Percentiles rank a stretch among this genome's conserved stretches.
Conservation (phyloP, 352 stramenopile species). For the Globisporangium acanthophoron region DNA sequence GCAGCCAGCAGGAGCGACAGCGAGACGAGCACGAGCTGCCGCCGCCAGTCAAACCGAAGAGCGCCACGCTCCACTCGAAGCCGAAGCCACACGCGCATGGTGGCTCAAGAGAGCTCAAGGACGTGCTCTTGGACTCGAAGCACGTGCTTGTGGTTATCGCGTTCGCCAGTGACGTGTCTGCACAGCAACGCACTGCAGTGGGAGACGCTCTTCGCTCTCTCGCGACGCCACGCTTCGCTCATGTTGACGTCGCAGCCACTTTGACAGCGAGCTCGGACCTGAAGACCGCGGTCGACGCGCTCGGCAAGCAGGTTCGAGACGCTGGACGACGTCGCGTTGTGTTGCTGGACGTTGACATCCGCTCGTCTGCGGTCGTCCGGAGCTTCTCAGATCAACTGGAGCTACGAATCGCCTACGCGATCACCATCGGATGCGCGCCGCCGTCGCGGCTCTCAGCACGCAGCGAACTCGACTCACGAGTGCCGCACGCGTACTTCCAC, state of each 20-base stretch:
- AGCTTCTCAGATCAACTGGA: constrained; percentile 15
- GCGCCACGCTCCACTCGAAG: not conserved
- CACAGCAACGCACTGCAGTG: not conserved
- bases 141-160: not conserved
- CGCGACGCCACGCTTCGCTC: constrained; percentile 18
- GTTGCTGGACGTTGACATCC: constrained; percentile 18
- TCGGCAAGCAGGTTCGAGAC: constrained; percentile 15
- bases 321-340: constrained; percentile 22
- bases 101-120: not conserved
- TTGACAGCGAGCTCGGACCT: constrained; percentile 4
- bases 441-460: not conserved
- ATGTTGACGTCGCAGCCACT: constrained; percentile 25
- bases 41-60: not conserved
- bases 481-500: constrained; percentile 2
- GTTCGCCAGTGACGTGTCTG: not conserved
- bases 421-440: constrained; percentile 10
- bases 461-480: not conserved
- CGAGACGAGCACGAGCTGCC: not conserved
- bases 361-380: constrained; percentile 5
- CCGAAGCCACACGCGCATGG: too few relatives aligned
- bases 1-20: constrained; percentile 5
- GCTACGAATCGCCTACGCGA: constrained; percentile 20
- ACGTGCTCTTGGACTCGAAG: not conserved
- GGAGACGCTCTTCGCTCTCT: not conserved
- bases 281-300: constrained; percentile 4